Percentiles rank a stretch among this genome's conserved stretches.
Evolutionary conservation across 2,329 filamentous ascomycete genomes (phyloP).

Genomic region (Talaromyces islandicus): DNA sequence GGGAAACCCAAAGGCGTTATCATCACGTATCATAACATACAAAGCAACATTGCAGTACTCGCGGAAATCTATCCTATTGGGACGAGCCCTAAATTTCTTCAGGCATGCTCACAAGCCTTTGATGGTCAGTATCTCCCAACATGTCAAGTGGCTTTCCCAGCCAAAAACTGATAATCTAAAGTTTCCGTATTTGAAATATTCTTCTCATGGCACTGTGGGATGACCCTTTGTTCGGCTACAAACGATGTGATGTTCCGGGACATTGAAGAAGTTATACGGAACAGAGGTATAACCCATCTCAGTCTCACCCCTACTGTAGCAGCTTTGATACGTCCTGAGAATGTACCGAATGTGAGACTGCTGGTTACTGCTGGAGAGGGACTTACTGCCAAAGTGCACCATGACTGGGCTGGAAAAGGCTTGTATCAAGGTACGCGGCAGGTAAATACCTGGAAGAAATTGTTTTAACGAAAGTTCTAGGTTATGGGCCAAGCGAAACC

Average conservation of each 20-base stretch:
- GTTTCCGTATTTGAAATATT: slow-evolving; percentile 90
- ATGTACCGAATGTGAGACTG: slow-evolving; percentile 66
- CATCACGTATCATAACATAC: slow-evolving; percentile 68
- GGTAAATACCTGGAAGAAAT: background rate
- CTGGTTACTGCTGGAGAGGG: slow-evolving; percentile 78
- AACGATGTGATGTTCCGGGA: slow-evolving; percentile 71
- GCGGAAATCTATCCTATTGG: slow-evolving; percentile 58
- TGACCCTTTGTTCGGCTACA: slow-evolving; percentile 68
- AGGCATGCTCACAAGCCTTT: slow-evolving; percentile 79
- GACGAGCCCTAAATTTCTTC: slow-evolving; percentile 58
- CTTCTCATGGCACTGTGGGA: slow-evolving; percentile 71
- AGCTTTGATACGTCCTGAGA: slow-evolving; percentile 61
- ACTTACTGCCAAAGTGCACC: slow-evolving; percentile 65
- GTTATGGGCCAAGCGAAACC: slow-evolving; percentile 78
- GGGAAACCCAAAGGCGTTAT: slow-evolving; percentile 74
- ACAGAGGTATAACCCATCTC: slow-evolving; percentile 66
- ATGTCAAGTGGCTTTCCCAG: background rate
- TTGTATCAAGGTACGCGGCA: slow-evolving; percentile 59
- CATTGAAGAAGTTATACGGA: slow-evolving; percentile 60
- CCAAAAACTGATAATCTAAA: slow-evolving; percentile 16
- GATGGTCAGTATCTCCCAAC: slow-evolving; percentile 44
- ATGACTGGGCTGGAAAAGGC: slow-evolving; percentile 60
- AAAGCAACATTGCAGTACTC: slow-evolving; percentile 67
- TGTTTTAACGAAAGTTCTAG: slow-evolving; percentile 19
- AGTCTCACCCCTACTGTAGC: slow-evolving; percentile 84